Conservation (phyloP, 148 eudicot species). For the Camellia sinensis region DNA sequence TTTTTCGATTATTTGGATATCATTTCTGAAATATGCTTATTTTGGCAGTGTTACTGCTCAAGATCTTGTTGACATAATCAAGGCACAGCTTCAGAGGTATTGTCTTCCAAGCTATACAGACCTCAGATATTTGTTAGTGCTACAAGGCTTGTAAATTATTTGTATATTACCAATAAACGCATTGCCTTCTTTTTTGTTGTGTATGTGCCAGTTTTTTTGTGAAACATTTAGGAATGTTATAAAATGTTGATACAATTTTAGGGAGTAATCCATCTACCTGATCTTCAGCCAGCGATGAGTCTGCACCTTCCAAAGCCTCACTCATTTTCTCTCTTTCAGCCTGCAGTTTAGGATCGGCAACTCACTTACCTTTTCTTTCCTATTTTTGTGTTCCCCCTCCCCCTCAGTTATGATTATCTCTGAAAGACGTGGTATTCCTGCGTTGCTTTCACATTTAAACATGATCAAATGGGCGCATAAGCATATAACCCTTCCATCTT, state of each 20-base stretch:
- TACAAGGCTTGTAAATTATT: neutral
- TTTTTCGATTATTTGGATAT: conserved; percentile 3
- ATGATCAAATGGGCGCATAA: too few species aligned
- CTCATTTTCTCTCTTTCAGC: too few species aligned
- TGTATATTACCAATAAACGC: neutral
- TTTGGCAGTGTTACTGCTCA: conserved; percentile 84
- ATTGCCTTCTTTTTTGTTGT: neutral
- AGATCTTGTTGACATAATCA: conserved; percentile 94
- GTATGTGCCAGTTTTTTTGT: neutral
- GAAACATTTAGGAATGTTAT: neutral
- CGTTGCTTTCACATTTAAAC: too few species aligned
- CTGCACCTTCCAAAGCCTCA: too few species aligned
- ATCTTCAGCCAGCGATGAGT: too few species aligned
- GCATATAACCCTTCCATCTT: too few species aligned
- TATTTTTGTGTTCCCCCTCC: too few species aligned
- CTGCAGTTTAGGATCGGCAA: too few species aligned
- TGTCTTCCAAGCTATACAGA: conserved; percentile 8
- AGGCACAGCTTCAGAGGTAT: conserved; percentile 94
- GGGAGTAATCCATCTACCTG: neutral
- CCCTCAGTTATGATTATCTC: too few species aligned
- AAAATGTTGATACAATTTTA: neutral
- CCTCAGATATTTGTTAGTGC: neutral
- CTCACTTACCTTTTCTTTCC: too few species aligned
- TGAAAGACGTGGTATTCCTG: too few species aligned
- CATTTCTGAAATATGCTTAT: conserved; percentile 19